Evolutionary conservation across 306 rosid genomes (phyloP), one percentile per base, ranked within the genome.

Genomic region (Sicyos baderoa): DNA sequence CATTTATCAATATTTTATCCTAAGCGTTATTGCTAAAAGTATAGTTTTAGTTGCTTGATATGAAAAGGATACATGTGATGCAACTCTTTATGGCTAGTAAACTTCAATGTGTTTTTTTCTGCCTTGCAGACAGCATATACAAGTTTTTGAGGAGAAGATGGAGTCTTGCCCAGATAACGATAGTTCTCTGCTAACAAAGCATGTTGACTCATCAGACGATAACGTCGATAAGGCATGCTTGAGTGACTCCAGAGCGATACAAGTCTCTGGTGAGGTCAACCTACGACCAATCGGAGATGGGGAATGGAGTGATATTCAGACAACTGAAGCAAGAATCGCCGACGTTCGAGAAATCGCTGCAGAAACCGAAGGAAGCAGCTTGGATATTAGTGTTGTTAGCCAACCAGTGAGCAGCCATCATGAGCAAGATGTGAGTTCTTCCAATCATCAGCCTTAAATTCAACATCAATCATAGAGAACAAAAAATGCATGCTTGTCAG

Each of bases 161-260:
- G 97, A 90, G 83, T 84, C 96, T 74, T 82, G 89, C 85, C 85
- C 94, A 18, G 91, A 84, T 73, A 69, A 51, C 7, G 72, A 69
- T 35, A 75, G 67, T 49, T 40, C 81, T 32, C 79, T 85, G 32
- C 72, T 82, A 70, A 94, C 99, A 17, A 94, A 94, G 83, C 99
- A 86, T 17, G 90, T 90, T 18, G 99, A 94, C 74, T 85, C 81
- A 37, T 90, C 91, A 0, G 87, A 86, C 8, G 96, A 83, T 75
- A 90, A 94, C 73, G 97, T 94, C 70, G 99, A 94, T 73, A 94
- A 94, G 80, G 99, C 99, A 58, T 94, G 99, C 83, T 84, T 94
- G 54, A 90, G 91, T 73, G 86, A 75, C 76, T 88, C 96, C 25
- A 85, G 88, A 83, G 85, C 90, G 17, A 74, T 77, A 22, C 86